These are phyloP conservation scores for Capsella bursapastoris DNA, from an alignment of 345 rosid species.

Conservation along the genomic window DNA sequence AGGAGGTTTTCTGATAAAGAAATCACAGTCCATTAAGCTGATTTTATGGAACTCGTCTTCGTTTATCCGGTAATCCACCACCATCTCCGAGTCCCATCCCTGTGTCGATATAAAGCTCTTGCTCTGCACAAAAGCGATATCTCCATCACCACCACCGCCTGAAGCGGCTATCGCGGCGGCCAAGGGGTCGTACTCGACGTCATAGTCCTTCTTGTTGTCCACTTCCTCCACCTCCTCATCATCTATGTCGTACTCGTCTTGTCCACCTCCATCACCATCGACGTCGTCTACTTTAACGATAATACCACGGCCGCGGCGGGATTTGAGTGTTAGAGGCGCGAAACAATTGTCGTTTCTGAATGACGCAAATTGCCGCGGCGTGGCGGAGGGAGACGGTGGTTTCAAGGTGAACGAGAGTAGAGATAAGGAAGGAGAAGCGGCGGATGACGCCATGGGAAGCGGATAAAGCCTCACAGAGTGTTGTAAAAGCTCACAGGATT, in stretches of 20 bases:
- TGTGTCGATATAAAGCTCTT: constrained; percentile 74
- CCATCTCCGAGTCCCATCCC: constrained; percentile 89
- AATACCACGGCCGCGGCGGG: constrained; percentile 45
- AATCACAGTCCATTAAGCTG: constrained; percentile 84
- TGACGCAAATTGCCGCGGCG: constrained; percentile 30
- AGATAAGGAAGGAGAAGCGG: constrained; percentile 45
- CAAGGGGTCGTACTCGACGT: constrained; percentile 81
- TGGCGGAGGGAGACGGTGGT: constrained; percentile 28
- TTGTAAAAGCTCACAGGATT: constrained; percentile 29
- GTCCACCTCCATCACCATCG: constrained; percentile 67
- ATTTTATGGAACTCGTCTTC: constrained; percentile 94
- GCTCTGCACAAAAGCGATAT: constrained; percentile 70
- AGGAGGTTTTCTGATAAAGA: constrained; percentile 93
- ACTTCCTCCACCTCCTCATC: constrained; percentile 88
- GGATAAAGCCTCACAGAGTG: constrained; percentile 31
- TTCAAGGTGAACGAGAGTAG: constrained; percentile 44
- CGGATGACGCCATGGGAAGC: constrained; percentile 42
- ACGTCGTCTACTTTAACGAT: constrained; percentile 71
- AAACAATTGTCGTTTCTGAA: constrained; percentile 27
- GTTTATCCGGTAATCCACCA: constrained; percentile 86
- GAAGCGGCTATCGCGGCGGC: constrained; percentile 44
- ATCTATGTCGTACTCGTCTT: constrained; percentile 80
- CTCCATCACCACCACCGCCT: constrained; percentile 53
- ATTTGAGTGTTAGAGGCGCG: constrained; percentile 42
- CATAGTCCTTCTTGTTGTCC: constrained; percentile 90